These are phyloP conservation scores for Naegleria fowleri DNA, from an alignment of 208 protist species.

Conservation along the genomic window DNA sequence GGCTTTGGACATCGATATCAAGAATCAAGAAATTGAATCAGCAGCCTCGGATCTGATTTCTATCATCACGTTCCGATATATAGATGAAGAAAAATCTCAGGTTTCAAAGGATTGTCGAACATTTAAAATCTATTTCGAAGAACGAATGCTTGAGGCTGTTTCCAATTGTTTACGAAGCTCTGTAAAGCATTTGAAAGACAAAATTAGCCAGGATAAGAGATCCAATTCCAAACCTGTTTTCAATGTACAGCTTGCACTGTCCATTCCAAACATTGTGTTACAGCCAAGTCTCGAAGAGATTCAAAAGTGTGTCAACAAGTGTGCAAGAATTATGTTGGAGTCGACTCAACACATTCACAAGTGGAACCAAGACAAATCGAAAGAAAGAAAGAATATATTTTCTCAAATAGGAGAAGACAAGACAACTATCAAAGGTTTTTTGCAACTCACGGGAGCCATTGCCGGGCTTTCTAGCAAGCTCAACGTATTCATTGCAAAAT, in stretches of 20 bases:
- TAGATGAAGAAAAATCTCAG: conserved; percentile 19
- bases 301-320: conserved; percentile 46
- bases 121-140: conserved; percentile 41
- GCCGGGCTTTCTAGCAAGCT: conserved; percentile 48
- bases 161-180: conserved; percentile 37
- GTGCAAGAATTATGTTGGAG: conserved; percentile 36
- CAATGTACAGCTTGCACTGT: conserved; percentile 47
- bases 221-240: conserved; percentile 43
- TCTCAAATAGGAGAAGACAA: conserved; percentile 46
- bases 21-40: conserved; percentile 51
- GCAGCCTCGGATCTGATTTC: conserved; percentile 52
- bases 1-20: conserved; percentile 45
- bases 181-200: conserved; percentile 40
- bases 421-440: conserved; percentile 52
- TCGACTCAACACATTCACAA: conserved; percentile 37
- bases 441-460: conserved; percentile 54
- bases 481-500: conserved; percentile 44
- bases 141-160: conserved; percentile 44
- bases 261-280: conserved; percentile 44
- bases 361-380: conserved; percentile 40
- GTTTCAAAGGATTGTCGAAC: conserved; percentile 30
- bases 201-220: conserved; percentile 30
- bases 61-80: conserved; percentile 38
- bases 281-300: conserved; percentile 53
- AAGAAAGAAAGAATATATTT: not conserved